Base-by-base conservation (phyloP, 176 grass and related monocot genomes). In the Cenchrus americanus region DNA sequence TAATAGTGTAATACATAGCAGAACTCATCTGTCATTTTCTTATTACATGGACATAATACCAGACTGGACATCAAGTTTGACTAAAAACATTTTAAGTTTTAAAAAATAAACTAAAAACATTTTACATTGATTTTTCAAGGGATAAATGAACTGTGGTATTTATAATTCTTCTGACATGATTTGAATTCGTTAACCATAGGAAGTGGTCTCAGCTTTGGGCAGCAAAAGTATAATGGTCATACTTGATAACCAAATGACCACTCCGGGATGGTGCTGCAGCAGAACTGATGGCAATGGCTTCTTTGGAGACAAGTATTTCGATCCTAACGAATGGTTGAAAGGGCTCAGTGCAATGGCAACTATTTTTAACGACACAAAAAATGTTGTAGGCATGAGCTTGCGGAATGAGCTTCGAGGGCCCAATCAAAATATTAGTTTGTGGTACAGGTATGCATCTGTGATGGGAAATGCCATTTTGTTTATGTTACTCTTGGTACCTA, bases 211-310 rank as follows among this genome's bases (percentile, higher is more conserved):
- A 68, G 77, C 84, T 88, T 76, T 98, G 76, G 85, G 80, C 24
- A 93, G 80, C 81, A 93, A 88, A 66, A 86, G 83, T 51, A 76
- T 98, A 65, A 98, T 98, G 96, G 85, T 95, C 63, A 98, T 98
- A 88, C 92, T 95, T 79, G 96, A 98, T 90, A 98, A 98, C 68
- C 96, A 98, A 93, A 88, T 98, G 50, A 98, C 88, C 19, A 95
- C 84, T 53, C 91, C 93, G 66, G 87, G 91, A 58, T 98, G 96
- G 96, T 95, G 92, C 71, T 98, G 96, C 75, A 95, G 92, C 67
- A 78, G 27, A 75, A 76, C 72, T 8, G 96, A 98, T 5, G 91
- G 80, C 58, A 92, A 98, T 62, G 91, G 93, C 3, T 98, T 95
- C 81, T 95, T 98, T 60, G 96, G 96, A 84, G 96, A 98, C 65